Evolutionary conservation across 1,139 yeast species (phyloP).

Genomic region (Debaryomyces sp.): DNA sequence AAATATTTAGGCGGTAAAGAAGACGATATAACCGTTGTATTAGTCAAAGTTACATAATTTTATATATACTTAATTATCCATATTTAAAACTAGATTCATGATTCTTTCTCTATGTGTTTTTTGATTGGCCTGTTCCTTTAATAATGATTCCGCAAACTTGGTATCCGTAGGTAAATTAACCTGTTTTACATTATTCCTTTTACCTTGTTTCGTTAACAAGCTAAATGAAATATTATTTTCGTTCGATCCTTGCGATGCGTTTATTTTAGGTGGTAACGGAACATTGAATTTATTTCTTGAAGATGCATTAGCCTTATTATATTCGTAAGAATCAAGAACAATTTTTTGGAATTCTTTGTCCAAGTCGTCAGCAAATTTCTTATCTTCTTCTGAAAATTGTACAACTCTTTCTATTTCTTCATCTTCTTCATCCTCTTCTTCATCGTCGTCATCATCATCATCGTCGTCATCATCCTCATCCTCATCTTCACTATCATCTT

Average conservation of each 20-base stretch:
- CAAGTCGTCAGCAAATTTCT: slow-evolving; percentile 50
- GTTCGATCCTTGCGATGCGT: not conserved
- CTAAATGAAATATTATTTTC: slow-evolving; percentile 46
- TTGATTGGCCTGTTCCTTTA: slow-evolving; percentile 35
- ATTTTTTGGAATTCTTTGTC: slow-evolving; percentile 57
- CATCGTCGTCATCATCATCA: slow-evolving; percentile 15
- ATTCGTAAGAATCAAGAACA: slow-evolving; percentile 50
- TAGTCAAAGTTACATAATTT: slow-evolving; percentile 52
- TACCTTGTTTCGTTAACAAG: slow-evolving; percentile 55
- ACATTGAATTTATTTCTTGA: slow-evolving; percentile 20
- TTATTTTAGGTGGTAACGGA: slow-evolving; percentile 23
- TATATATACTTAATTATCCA: slow-evolving; percentile 25
- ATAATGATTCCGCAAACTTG: slow-evolving; percentile 45
- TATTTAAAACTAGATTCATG: slow-evolving; percentile 44
- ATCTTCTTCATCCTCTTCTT: slow-evolving; percentile 11
- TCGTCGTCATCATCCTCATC: slow-evolving; percentile 18
- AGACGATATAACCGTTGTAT: slow-evolving; percentile 86
- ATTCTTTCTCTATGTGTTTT: slow-evolving; percentile 42
- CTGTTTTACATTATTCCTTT: slow-evolving; percentile 44
- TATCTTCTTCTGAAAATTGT: slow-evolving; percentile 40
- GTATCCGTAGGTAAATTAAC: slow-evolving; percentile 52
- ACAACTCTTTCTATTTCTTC: slow-evolving; percentile 13
- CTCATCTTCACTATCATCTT: slow-evolving; percentile 18
- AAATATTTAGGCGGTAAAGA: slow-evolving; percentile 88
- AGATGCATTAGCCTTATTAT: slow-evolving; percentile 25